Evolutionary conservation across 257 asterid genomes (phyloP), one percentile per base, ranked within the genome.

Genomic region (Ballota nigra): DNA sequence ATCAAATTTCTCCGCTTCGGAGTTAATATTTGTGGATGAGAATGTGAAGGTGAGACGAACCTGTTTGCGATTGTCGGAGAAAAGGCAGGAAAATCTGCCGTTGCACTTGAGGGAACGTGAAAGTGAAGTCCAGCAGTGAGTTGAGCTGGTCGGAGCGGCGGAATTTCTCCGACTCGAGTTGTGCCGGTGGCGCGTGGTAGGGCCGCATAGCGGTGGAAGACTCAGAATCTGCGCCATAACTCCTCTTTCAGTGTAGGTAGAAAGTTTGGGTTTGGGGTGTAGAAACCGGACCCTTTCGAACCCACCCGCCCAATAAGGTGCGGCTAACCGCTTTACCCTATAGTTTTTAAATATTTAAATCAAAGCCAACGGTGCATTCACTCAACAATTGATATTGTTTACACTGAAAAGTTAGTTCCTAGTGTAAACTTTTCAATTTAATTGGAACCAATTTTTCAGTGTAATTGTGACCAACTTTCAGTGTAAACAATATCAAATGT

Each of bases 51-150:
- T 28, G 63, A 66, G 55, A 59, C 34, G 49, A 55, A 92, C 96
- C 96, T 88, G 90, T 80, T 75, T 92, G 70, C 88, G 82, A 73
- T 87, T 90, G 63, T 81, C 78, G 15, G 94, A 88, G 74, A 92
- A 92, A 64, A 92, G 88, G 86, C 98, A 92, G 58, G 78, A 82
- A 68, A 84, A 73, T 67, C 85, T 81, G 78, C 83, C 85, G 60
- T 73, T 73, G 85, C 89, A 84, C 33, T 76, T 68, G 77, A 86
- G 70, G 38, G 80, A 81, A 12, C 63, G 83, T 7, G 80, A 77
- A 49, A 81, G 75, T 33, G 83, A 81, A 56, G 68, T 59, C 87
- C 91, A 87, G 71, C 45, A 43, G 69, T 16, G 83, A 70, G 72
- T 12, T 16, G 84, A 68, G 68, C 29, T 38, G 47, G 72, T 33